Evolutionary conservation across 768 basidiomycete genomes (phyloP).

Genomic region (Mycena kentingensis): DNA sequence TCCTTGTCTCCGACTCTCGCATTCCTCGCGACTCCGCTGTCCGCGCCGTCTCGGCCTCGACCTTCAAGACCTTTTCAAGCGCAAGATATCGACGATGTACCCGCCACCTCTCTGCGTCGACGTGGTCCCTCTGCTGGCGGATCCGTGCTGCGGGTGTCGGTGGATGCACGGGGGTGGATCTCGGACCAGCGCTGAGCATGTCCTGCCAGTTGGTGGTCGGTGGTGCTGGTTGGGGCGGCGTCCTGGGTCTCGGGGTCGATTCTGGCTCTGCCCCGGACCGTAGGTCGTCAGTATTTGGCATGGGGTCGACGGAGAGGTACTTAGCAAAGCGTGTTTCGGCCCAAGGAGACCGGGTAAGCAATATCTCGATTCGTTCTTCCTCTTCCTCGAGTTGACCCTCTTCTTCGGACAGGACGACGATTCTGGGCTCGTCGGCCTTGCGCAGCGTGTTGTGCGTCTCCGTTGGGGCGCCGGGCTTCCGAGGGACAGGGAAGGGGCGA

Average conservation of each 20-base stretch:
- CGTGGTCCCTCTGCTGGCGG: too few species aligned
- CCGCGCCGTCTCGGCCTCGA: rapidly evolving
- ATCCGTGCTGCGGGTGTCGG: too few species aligned
- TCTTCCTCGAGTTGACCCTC: slow-evolving; percentile 10
- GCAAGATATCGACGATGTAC: not conserved
- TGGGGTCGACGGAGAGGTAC: slow-evolving; percentile 5
- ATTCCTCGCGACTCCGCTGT: slow-evolving; percentile 1
- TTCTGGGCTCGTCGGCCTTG: not conserved
- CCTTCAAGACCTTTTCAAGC: not conserved
- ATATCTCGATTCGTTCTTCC: not conserved
- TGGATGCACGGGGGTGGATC: too few species aligned
- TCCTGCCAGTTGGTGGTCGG: too few species aligned
- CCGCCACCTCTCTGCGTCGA: not conserved
- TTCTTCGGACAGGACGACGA: not conserved
- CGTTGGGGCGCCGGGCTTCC: not conserved
- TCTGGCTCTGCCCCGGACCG: not conserved
- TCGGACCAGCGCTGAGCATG: too few species aligned
- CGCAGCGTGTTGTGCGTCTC: too few species aligned
- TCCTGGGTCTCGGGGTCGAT: not conserved
- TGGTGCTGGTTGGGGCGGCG: not conserved
- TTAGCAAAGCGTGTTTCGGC: slow-evolving; percentile 6
- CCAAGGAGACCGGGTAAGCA: slow-evolving; percentile 4
- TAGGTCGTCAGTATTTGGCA: not conserved
- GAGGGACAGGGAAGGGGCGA: not conserved
- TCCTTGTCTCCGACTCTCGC: slow-evolving; percentile 3